phyloP scores from a whole-genome alignment of 163 green algal species.

The Scenedesmus sp. region DNA sequence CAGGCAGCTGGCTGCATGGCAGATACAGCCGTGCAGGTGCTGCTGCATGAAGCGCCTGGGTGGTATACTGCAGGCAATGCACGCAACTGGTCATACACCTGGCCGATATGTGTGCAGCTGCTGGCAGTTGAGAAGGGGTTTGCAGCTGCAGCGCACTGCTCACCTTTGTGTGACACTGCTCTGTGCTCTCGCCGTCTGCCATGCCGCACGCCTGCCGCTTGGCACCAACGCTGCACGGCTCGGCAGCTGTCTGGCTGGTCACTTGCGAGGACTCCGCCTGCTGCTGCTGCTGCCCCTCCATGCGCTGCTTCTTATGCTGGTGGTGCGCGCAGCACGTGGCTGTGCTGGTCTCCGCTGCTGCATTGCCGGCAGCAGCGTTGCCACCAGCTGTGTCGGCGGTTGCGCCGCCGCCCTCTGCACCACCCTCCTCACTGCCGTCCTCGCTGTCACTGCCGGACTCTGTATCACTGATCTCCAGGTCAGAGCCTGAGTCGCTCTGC shows the following conservation, averaged over 20 bases:
- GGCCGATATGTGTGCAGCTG: background rate
- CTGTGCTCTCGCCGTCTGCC: background rate
- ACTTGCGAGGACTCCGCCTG: constrained; percentile 11
- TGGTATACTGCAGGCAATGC: background rate
- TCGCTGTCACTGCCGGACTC: constrained; percentile 49
- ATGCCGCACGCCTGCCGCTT: constrained; percentile 19
- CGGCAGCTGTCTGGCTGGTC: background rate
- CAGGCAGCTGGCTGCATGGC: background rate
- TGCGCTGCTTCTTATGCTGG: constrained; percentile 6
- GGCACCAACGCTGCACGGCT: background rate
- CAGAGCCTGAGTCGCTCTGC: constrained; percentile 70
- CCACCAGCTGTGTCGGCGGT: background rate
- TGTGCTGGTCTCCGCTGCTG: constrained; percentile 3
- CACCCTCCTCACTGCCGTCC: background rate
- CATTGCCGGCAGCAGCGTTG: background rate
- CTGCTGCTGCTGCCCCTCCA: constrained; percentile 28
- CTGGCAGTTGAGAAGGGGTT: background rate
- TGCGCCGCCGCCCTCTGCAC: background rate
- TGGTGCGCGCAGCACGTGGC: background rate
- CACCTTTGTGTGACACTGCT: background rate
- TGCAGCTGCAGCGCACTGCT: background rate
- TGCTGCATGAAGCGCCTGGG: background rate
- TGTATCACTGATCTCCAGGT: constrained; percentile 25
- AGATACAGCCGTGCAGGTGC: background rate
- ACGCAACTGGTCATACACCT: too few species aligned